Conservation (phyloP, 441 rosid genomes). For the Melastoma candidum region DNA sequence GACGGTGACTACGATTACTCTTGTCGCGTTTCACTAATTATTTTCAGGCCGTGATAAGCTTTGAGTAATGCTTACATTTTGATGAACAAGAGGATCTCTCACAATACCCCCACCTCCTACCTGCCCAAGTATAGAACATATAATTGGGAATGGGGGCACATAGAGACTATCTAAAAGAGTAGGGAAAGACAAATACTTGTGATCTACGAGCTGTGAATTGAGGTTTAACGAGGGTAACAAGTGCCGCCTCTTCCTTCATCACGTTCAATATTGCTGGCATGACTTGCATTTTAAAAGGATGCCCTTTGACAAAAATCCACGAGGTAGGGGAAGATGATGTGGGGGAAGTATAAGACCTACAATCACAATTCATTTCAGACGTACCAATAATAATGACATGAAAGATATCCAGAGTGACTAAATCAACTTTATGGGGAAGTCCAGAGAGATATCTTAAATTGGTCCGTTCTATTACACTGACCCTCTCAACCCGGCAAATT, state of each 20-base stretch:
- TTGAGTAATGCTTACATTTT: slow-evolving; percentile 41
- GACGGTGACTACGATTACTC: no score
- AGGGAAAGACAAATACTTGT: slow-evolving; percentile 40
- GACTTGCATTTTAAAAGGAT: slow-evolving; percentile 35
- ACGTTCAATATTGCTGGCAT: slow-evolving; percentile 84
- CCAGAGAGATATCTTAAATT: slow-evolving; percentile 74
- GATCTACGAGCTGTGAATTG: slow-evolving; percentile 91
- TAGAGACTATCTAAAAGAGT: not conserved
- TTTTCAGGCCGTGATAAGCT: no score
- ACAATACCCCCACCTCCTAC: slow-evolving; percentile 91
- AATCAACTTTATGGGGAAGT: slow-evolving; percentile 83
- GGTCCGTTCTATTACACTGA: slow-evolving; percentile 64
- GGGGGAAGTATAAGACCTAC: not conserved
- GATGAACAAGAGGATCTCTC: slow-evolving; percentile 78
- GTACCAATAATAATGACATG: slow-evolving; percentile 82
- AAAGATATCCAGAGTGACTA: slow-evolving; percentile 90
- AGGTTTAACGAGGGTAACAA: slow-evolving; percentile 81
- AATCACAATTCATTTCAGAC: slow-evolving; percentile 8
- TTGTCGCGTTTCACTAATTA: not conserved
- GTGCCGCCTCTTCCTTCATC: slow-evolving; percentile 69
- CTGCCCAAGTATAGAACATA: slow-evolving; percentile 23
- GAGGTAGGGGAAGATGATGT: not conserved
- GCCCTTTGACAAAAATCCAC: not conserved
- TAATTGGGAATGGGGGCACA: not conserved
- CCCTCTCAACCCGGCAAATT: slow-evolving; percentile 66